phyloP scores from a whole-genome alignment of 495 filamentous ascomycete species.

The Clavariopsis aquatica region DNA sequence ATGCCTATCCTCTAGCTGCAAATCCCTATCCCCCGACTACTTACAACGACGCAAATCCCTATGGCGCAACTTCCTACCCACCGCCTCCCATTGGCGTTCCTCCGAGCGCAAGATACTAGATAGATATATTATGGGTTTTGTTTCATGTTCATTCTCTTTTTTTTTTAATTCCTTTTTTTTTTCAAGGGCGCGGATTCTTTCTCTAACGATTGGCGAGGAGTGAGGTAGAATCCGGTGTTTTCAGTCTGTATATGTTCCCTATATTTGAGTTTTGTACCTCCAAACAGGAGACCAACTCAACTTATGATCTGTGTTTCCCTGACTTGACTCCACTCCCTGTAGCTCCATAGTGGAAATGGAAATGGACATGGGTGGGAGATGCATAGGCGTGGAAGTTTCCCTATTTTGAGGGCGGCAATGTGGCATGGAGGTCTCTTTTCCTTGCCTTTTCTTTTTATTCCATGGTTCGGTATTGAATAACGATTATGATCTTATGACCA shows the following conservation, averaged over 20 bases:
- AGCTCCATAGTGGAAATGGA: neutral
- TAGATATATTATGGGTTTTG: neutral
- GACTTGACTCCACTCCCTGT: neutral
- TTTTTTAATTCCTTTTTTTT: neutral
- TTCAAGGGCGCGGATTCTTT: too few relatives aligned
- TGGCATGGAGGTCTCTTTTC: neutral
- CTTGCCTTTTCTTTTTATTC: neutral
- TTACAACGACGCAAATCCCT: constrained; percentile 43
- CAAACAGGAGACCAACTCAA: neutral
- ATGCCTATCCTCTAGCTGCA: constrained; percentile 37
- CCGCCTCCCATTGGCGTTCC: constrained; percentile 43
- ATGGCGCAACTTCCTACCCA: constrained; percentile 44
- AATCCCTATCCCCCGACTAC: constrained; percentile 31
- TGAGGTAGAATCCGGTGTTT: neutral
- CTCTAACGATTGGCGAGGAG: neutral
- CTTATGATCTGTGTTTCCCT: neutral
- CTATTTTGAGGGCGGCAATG: neutral
- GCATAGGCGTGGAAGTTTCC: neutral
- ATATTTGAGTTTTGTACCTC: neutral
- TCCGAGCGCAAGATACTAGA: constrained; percentile 38
- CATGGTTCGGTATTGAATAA: neutral
- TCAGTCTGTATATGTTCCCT: neutral
- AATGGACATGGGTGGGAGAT: neutral
- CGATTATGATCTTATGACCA: neutral
- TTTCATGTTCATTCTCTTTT: constrained; percentile 11